Evolutionary conservation across 352 stramenopile genomes (phyloP).

Genomic region (Globisporangium carolinianum): DNA sequence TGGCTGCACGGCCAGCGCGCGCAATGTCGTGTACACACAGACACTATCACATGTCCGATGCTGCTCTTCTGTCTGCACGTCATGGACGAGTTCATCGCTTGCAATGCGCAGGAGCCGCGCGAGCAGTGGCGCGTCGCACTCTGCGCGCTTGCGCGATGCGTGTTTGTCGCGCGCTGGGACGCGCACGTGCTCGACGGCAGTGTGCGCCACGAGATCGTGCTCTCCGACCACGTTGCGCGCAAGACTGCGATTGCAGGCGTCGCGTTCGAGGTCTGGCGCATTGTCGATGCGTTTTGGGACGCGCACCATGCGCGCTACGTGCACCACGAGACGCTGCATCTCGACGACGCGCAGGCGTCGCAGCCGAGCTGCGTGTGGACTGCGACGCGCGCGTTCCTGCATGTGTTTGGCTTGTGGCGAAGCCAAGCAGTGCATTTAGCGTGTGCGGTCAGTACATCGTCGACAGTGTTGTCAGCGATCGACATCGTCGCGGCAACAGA

Average conservation of each 20-base stretch:
- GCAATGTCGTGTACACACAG: slow-evolving; percentile 36
- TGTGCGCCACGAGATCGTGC: slow-evolving; percentile 13
- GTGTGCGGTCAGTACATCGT: slow-evolving; percentile 3
- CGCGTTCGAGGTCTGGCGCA: slow-evolving; percentile 40
- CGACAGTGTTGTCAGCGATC: slow-evolving; percentile 15
- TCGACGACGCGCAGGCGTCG: slow-evolving; percentile 21
- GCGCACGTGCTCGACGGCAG: slow-evolving; percentile 17
- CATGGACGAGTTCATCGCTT: slow-evolving; percentile 65
- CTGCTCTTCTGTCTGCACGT: slow-evolving; percentile 70
- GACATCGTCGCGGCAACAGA: slow-evolving; percentile 9
- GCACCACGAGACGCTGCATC: slow-evolving; percentile 60
- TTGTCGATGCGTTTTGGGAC: slow-evolving; percentile 53
- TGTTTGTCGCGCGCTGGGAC: slow-evolving; percentile 56
- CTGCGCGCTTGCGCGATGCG: slow-evolving; percentile 43
- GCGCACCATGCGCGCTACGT: slow-evolving; percentile 55
- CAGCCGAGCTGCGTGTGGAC: slow-evolving; percentile 24
- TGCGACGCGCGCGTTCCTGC: slow-evolving; percentile 24
- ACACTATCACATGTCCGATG: slow-evolving; percentile 38
- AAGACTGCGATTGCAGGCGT: slow-evolving; percentile 38
- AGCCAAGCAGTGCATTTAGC: slow-evolving; percentile 26
- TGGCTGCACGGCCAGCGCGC: slow-evolving; percentile 33
- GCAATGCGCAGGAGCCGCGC: slow-evolving; percentile 18
- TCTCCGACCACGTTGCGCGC: slow-evolving; percentile 28
- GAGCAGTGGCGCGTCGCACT: slow-evolving; percentile 35
- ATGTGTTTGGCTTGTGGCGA: slow-evolving; percentile 49